Evolutionary conservation across 257 asterid species (phyloP).

Genomic region (Oldenlandia corymbosa): DNA sequence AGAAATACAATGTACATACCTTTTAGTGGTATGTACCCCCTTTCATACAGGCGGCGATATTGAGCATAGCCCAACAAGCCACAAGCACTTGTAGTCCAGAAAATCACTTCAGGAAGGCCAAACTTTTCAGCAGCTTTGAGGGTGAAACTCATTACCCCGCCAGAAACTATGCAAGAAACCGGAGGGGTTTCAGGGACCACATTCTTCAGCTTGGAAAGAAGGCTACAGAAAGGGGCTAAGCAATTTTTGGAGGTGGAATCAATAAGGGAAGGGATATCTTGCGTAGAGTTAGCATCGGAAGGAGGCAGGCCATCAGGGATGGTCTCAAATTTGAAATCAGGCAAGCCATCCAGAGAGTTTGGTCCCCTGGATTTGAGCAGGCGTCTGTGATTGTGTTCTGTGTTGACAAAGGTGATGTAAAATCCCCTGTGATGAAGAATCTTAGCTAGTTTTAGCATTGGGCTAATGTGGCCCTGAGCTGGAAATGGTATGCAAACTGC

Average conservation of each 20-base stretch:
- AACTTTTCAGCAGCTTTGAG: constrained; percentile 41
- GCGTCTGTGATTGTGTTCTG: constrained; percentile 27
- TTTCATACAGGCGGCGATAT: constrained; percentile 24
- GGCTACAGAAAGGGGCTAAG: constrained; percentile 39
- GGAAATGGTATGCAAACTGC: constrained; percentile 26
- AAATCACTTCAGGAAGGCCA: constrained; percentile 39
- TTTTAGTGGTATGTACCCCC: constrained; percentile 43
- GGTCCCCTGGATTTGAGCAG: constrained; percentile 21
- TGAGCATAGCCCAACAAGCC: constrained; percentile 37
- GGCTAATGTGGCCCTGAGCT: constrained; percentile 25
- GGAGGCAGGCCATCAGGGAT: constrained; percentile 31
- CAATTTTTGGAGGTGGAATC: constrained; percentile 35
- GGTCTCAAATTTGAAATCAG: constrained; percentile 15
- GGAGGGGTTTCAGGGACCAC: constrained; percentile 25
- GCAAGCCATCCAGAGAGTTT: constrained; percentile 15
- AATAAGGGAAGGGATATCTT: constrained; percentile 33
- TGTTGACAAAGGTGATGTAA: constrained; percentile 26
- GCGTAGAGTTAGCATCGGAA: constrained; percentile 22
- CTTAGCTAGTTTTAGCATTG: constrained; percentile 23
- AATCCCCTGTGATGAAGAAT: constrained; percentile 22
- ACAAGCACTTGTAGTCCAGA: constrained; percentile 52
- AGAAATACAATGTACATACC: constrained; percentile 29
- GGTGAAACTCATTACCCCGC: constrained; percentile 43
- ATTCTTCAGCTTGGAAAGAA: constrained; percentile 27
- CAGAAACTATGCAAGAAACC: constrained; percentile 51